A percentile compares a stretch with the other conserved stretches of the same genome.
These are phyloP conservation scores for Boletus pseudopeckii DNA, from an alignment of 768 basidiomycete genomes.

Conservation along the genomic window DNA sequence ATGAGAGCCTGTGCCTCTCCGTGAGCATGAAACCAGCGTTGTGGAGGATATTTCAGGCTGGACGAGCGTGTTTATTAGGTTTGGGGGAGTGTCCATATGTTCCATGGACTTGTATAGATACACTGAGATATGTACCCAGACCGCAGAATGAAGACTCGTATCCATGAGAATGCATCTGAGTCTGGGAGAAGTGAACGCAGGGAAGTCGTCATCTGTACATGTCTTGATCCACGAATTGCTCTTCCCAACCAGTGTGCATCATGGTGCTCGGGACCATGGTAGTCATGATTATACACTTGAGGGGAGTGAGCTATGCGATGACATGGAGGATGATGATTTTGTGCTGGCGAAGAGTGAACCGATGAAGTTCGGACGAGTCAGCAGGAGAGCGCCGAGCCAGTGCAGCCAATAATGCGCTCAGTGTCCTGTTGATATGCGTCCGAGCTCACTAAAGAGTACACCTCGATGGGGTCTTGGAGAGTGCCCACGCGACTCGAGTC, in stretches of 20 bases:
- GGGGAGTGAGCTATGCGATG: constrained; percentile 5
- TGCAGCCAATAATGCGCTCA: constrained; percentile 88
- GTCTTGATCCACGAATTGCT: not conserved
- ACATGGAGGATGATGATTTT: constrained; percentile 33
- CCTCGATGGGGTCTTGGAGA: constrained; percentile 78
- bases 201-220: not conserved
- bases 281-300: constrained; percentile 72
- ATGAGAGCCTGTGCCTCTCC: not conserved
- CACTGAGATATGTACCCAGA: too few relatives aligned
- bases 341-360: constrained; percentile 69
- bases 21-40: too few relatives aligned
- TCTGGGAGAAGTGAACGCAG: not conserved
- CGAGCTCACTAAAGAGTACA: constrained; percentile 75
- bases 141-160: too few relatives aligned
- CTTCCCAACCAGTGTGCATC: constrained; percentile 31
- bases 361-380: constrained; percentile 91
- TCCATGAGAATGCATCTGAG: too few relatives aligned
- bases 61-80: too few relatives aligned
- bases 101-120: too few relatives aligned
- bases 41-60: not conserved
- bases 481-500: constrained; percentile 87
- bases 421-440: constrained; percentile 49
- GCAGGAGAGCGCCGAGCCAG: constrained; percentile 91
- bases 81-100: too few relatives aligned
- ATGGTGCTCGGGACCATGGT: constrained; percentile 55